Evolutionary conservation across 768 basidiomycete genomes (phyloP).

Genomic region (Leucocoprinus leucothites): DNA sequence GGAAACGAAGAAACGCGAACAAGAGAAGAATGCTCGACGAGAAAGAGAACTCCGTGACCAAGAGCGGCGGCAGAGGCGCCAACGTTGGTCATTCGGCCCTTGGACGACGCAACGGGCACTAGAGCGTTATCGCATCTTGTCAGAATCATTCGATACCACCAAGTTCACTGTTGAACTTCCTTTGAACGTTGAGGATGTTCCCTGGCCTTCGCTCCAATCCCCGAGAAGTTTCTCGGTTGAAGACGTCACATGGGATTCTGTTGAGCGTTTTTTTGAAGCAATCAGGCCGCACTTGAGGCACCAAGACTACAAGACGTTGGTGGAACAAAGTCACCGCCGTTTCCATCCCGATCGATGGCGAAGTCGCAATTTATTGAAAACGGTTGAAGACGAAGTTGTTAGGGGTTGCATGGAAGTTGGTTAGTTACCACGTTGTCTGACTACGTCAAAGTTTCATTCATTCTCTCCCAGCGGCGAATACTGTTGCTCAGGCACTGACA

Average conservation of each 20-base stretch:
- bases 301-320: conserved; percentile 61
- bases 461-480: conserved; percentile 43
- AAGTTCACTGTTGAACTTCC: conserved; percentile 52
- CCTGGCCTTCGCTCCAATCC: conserved; percentile 70
- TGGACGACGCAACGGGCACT: conserved; percentile 70
- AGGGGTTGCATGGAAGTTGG: conserved; percentile 65
- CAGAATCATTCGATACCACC: conserved; percentile 60
- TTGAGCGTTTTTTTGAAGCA: conserved; percentile 66
- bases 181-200: conserved; percentile 59
- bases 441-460: neutral
- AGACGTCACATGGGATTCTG: conserved; percentile 68
- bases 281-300: conserved; percentile 48
- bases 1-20: conserved; percentile 22
- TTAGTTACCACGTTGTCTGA: conserved; percentile 20
- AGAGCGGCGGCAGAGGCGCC: conserved; percentile 33
- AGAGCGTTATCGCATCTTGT: conserved; percentile 61
- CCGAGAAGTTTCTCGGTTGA: conserved; percentile 53
- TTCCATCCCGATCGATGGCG: conserved; percentile 85
- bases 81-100: conserved; percentile 53
- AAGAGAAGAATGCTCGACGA: conserved; percentile 17
- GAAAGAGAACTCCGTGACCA: conserved; percentile 21
- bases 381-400: conserved; percentile 54
- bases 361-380: conserved; percentile 57
- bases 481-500: conserved; percentile 71
- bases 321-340: conserved; percentile 68